phyloP scores from a whole-genome alignment of 257 asterid species.

The Prunella vulgaris region DNA sequence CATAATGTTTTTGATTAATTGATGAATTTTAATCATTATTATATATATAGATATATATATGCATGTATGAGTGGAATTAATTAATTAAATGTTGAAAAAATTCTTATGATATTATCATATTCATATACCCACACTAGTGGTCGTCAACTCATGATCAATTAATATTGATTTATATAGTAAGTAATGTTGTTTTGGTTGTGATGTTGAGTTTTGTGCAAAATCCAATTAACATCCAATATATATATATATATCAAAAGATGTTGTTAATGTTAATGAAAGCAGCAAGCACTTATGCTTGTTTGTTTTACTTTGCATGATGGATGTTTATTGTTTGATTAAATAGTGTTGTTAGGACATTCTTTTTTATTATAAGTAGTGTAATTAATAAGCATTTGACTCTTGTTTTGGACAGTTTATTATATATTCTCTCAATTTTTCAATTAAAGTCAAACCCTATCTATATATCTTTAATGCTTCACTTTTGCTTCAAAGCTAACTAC shows the following conservation, averaged over 20 bases:
- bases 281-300: too few species aligned
- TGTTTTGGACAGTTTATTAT: conserved; percentile 20
- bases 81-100: not conserved
- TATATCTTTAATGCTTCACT: conserved; percentile 12
- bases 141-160: conserved; percentile 6
- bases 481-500: conserved; percentile 30
- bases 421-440: conserved; percentile 21
- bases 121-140: not conserved
- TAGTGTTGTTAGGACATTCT: conserved; percentile 9
- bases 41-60: too few species aligned
- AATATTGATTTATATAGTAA: not conserved
- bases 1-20: too few species aligned
- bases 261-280: not conserved
- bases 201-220: not conserved
- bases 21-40: too few species aligned
- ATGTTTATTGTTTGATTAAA: not conserved
- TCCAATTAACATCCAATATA: not conserved
- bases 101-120: not conserved
- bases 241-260: not conserved
- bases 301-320: not conserved
- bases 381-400: conserved; percentile 18
- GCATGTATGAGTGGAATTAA: too few species aligned
- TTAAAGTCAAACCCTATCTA: conserved; percentile 15
- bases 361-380: not conserved
- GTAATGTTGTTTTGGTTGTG: not conserved